Percentiles rank a stretch among this genome's conserved stretches.
Evolutionary conservation across 352 stramenopile species (phyloP).

Genomic region (Phytophthora agathidicida): DNA sequence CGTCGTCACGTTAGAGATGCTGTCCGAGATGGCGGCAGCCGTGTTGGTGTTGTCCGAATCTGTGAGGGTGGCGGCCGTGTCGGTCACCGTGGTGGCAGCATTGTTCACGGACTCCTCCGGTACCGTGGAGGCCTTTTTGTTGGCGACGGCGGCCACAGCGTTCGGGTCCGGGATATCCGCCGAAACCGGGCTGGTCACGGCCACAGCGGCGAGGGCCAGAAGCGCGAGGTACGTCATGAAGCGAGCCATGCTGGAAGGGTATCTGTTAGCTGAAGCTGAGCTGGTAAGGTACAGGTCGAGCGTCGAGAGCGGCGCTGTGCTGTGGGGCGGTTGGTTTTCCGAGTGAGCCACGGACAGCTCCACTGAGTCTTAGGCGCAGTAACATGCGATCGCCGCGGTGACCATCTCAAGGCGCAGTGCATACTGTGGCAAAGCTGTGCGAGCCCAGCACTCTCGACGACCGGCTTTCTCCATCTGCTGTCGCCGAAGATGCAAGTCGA

Average conservation of each 20-base stretch:
- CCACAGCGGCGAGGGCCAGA: conserved; percentile 29
- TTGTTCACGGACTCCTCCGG: conserved; percentile 16
- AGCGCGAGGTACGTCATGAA: conserved; percentile 32
- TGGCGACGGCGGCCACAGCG: conserved; percentile 24
- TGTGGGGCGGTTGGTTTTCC: conserved; percentile 32
- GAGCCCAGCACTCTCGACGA: conserved; percentile 13
- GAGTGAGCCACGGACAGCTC: conserved; percentile 23
- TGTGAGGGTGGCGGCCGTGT: conserved; percentile 15
- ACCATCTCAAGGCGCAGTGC: conserved; percentile 31
- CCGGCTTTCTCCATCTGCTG: conserved; percentile 29
- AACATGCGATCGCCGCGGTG: conserved; percentile 12
- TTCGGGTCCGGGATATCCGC: conserved; percentile 34
- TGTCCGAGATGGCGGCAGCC: conserved; percentile 31
- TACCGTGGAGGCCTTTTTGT: conserved; percentile 15
- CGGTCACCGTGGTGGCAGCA: conserved; percentile 1
- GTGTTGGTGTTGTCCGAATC: conserved; percentile 21
- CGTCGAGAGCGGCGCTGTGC: conserved; percentile 19
- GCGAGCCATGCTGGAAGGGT: conserved; percentile 22
- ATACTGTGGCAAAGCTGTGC: conserved; percentile 19
- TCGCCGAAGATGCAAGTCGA: conserved; percentile 27
- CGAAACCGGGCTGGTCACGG: conserved; percentile 18
- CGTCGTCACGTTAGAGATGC: conserved; percentile 30
- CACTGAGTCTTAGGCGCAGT: neutral
- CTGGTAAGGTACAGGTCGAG: conserved; percentile 26
- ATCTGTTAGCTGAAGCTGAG: conserved; percentile 7